Percentiles rank a stretch among this genome's conserved stretches.
Evolutionary conservation across 148 eudicot species (phyloP).

Genomic region (Cornus suecica): DNA sequence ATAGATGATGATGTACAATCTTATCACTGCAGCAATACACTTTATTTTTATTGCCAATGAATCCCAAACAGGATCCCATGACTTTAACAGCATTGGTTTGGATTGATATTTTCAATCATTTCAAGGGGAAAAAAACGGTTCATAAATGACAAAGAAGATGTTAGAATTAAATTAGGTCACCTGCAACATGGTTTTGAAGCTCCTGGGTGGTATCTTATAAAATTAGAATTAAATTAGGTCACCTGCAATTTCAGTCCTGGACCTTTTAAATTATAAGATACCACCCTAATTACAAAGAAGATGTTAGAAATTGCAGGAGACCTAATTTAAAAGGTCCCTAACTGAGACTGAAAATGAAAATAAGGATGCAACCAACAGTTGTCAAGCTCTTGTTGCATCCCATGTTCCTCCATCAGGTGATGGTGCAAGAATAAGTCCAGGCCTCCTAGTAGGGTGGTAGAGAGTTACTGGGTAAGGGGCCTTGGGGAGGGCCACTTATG

Average conservation of each 20-base stretch:
- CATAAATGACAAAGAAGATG: not conserved
- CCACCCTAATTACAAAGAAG: too few species aligned
- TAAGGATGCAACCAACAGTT: too few species aligned
- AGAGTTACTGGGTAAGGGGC: too few species aligned
- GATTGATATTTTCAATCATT: not conserved
- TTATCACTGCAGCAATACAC: conserved; percentile 14
- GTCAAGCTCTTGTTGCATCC: too few species aligned
- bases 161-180: not conserved
- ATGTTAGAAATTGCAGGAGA: too few species aligned
- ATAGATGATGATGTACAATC: not conserved
- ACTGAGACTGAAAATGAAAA: not conserved
- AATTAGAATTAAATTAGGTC: too few species aligned
- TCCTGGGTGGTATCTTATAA: not conserved
- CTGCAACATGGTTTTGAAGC: not conserved
- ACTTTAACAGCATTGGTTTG: not conserved
- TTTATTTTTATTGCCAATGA: not conserved
- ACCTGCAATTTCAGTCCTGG: too few species aligned
- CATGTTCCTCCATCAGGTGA: too few species aligned
- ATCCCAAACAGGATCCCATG: not conserved
- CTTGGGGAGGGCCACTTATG: too few species aligned
- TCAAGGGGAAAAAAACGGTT: not conserved
- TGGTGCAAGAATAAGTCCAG: too few species aligned
- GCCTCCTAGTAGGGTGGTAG: too few species aligned
- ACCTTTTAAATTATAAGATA: too few species aligned
- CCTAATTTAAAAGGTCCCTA: not conserved